Evolutionary conservation across 1,139 yeast species (phyloP), one percentile per base, ranked within the genome.

Genomic region (Geotrichum histeridarum): DNA sequence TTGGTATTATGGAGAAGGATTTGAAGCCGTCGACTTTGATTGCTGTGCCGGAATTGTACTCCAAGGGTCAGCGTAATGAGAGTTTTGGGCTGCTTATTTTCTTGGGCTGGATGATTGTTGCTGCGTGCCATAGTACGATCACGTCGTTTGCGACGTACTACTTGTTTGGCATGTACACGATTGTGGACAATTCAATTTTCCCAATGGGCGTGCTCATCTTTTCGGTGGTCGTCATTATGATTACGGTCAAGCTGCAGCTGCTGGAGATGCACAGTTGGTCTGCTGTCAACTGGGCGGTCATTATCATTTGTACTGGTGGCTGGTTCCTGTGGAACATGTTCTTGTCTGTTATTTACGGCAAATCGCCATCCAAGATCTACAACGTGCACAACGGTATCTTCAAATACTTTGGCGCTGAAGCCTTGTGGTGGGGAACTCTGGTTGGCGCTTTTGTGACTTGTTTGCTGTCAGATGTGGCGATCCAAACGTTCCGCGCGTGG

Each of bases 1-100:
- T 94, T 53, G 99, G 99, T n/a, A 87, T 91, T 81, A 86, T 93
- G 71, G 97, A 93, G 64, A 86, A 85, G 66, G 99, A 94, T 66
- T 75, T 94, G 67, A 78, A 83, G 54, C 95, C 98, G 0, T 81
- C 95, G 1, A 93, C 99, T 0, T 75, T 93, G 54, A 70, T 93
- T 54, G 95, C 98, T 0, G 86, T 90, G 1, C 99, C 99, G 0
- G 97, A 91, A 69, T 74, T 94, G 30, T 94, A 94, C 67, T 66
- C 82, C 6, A 81, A 77, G 56, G 98, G 99, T 2, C 79, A 95
- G 56, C 72, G 79, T 37, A 87, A 84, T 61, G 80, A 83, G 65
- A 86, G 84, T 1, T 91, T 94, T 72, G 87, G 86, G 63, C 68
- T 89, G 61, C 70, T 70, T 53, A 71, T 88, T 4, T 90, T 90